phyloP scores from a whole-genome alignment of 352 stramenopile species.

The Phytophthora citricola region DNA sequence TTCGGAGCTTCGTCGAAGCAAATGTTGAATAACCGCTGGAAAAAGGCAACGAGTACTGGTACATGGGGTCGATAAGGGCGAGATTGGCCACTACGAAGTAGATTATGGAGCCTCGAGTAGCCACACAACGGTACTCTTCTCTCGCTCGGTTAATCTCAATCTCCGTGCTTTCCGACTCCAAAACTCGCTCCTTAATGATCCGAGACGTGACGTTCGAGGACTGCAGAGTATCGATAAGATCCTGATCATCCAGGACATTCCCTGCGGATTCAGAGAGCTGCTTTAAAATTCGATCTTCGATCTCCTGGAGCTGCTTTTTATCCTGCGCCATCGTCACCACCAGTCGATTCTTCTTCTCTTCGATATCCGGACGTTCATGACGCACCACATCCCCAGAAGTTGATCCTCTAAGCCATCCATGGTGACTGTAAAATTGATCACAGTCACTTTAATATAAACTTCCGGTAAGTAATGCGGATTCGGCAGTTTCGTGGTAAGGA shows the following conservation, averaged over 20 bases:
- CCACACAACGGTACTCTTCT: constrained; percentile 92
- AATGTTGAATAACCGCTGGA: constrained; percentile 92
- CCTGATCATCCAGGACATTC: constrained; percentile 95
- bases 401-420: constrained; percentile 95
- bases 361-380: constrained; percentile 92
- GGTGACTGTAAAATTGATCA: constrained; percentile 97
- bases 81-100: constrained; percentile 96
- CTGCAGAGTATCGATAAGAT: constrained; percentile 87
- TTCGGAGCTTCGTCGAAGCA: constrained; percentile 87
- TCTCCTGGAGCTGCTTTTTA: constrained; percentile 92
- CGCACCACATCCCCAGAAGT: constrained; percentile 92
- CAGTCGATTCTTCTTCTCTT: constrained; percentile 94
- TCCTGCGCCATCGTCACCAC: constrained; percentile 94
- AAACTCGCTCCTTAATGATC: constrained; percentile 90
- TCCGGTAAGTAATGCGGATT: constrained; percentile 96
- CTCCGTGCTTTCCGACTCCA: constrained; percentile 92
- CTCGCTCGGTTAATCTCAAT: constrained; percentile 91
- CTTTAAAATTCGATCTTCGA: constrained; percentile 93
- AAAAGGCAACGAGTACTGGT: constrained; percentile 96
- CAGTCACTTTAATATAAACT: constrained; percentile 96
- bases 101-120: constrained; percentile 92
- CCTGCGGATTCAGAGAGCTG: constrained; percentile 92
- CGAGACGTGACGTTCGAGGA: constrained; percentile 88
- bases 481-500: constrained; percentile 93
- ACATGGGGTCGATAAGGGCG: constrained; percentile 94